Evolutionary conservation across 2,329 filamentous ascomycete genomes (phyloP), one percentile per base, ranked within the genome.

Genomic region (Leptographium radiaticola): DNA sequence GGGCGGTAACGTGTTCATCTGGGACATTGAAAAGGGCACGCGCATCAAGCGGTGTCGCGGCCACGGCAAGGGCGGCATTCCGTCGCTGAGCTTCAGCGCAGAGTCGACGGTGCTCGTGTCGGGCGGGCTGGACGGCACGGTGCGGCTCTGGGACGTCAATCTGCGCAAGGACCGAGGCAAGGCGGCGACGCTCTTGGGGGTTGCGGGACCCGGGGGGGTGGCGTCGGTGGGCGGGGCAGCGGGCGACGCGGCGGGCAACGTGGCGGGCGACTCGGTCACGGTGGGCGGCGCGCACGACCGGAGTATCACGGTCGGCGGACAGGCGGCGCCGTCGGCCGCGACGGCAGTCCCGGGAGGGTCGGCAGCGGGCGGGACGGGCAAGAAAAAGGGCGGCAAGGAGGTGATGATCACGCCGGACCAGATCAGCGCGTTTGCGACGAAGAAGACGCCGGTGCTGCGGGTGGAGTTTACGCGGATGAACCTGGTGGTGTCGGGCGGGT

Each of bases 401-500:
- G 87, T 89, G 5, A 87, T 88, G 62, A 86, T 95, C 46, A 90
- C 86, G 0, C 84, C 89, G 0, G 93, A 98, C 64, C 93, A 97
- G 70, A 94, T 98, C 70, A 89, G 83, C 59, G 90, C 88, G 1
- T 97, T 96, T 65, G 84, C 89, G 0, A 97, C 93, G 5, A 98
- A 98, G 78, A 95, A 95, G 71, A 91, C 86, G 16, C 90, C 91
- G 0, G 87, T 97, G 12, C 87, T 94, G 69, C 93, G 91, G 70
- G 90, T 95, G 53, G 81, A 86, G 63, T 96, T 96, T 63, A 97
- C 93, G 4, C 77, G 89, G 57, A 96, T 95, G 88, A 98, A 98
- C 66, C 69, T 97, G 59, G 85, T 96, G 13, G 75, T 97, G 57
- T 89, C 89, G 25, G 89, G 87, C 48, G 89, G 90, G 30, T 83